Percentiles rank a stretch among this genome's conserved stretches.
Conservation (phyloP, 2,329 filamentous ascomycete genomes). For the Aaosphaeria pasadenensis region DNA sequence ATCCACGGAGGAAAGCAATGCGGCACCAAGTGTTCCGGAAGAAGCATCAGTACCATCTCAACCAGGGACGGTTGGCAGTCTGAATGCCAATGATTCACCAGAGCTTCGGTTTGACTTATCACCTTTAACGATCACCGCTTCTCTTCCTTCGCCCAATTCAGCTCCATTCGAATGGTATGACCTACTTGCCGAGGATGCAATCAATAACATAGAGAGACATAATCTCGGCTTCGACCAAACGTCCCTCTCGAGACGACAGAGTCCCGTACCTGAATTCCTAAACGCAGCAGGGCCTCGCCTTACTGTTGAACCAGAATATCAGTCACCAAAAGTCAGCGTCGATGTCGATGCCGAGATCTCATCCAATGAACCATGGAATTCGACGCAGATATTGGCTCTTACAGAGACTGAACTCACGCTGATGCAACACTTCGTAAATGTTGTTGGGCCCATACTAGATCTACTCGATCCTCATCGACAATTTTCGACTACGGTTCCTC, state of each 20-base stretch:
- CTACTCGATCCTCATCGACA: constrained; percentile 43
- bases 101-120: constrained; percentile 29
- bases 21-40: not conserved
- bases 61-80: constrained; percentile 10
- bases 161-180: constrained; percentile 51
- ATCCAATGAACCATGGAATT: constrained; percentile 24
- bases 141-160: constrained; percentile 39
- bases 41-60: too few relatives aligned
- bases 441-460: constrained; percentile 41
- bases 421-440: constrained; percentile 39
- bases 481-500: constrained; percentile 31
- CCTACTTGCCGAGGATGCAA: constrained; percentile 45
- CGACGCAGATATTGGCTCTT: constrained; percentile 19
- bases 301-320: not conserved
- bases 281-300: constrained; percentile 2
- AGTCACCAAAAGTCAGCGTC: not conserved
- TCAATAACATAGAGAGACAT: constrained; percentile 34
- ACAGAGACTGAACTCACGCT: constrained; percentile 37
- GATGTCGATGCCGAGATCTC: not conserved
- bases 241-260: constrained; percentile 22
- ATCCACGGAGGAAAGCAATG: constrained; percentile 10
- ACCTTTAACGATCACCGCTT: constrained; percentile 25
- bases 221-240: constrained; percentile 29
- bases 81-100: constrained; percentile 16
- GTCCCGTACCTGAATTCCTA: constrained; percentile 17